phyloP scores from a whole-genome alignment of 495 filamentous ascomycete species.

The Hypoxylon perforatum region DNA sequence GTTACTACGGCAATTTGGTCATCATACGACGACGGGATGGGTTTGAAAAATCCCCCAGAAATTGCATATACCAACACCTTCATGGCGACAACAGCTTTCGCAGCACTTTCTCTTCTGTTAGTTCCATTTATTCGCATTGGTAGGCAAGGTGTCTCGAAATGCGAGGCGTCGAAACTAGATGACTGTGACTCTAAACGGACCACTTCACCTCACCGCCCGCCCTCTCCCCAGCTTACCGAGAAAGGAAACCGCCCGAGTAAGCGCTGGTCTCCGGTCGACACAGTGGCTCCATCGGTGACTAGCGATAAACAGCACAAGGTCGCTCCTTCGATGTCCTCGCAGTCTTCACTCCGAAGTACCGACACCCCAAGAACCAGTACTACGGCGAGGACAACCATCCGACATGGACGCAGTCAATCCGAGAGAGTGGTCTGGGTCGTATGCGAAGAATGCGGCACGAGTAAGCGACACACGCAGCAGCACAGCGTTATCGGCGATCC shows the following conservation, averaged over 20 bases:
- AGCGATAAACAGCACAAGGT: conserved; percentile 32
- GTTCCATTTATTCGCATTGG: conserved; percentile 51
- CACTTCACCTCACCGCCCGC: conserved; percentile 10
- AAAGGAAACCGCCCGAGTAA: conserved; percentile 41
- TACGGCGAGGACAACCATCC: conserved; percentile 38
- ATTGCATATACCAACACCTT: conserved; percentile 50
- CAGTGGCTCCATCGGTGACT: conserved; percentile 33
- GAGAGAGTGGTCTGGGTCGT: conserved; percentile 47
- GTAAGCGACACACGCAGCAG: conserved; percentile 43
- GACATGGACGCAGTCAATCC: conserved; percentile 40
- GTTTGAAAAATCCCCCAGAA: conserved; percentile 30
- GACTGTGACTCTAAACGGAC: background rate
- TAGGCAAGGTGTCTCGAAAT: conserved; percentile 36
- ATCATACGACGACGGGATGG: conserved; percentile 37
- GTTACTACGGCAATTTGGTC: conserved; percentile 51
- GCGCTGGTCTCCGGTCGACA: conserved; percentile 46
- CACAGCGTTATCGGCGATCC: conserved; percentile 40
- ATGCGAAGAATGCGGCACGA: conserved; percentile 47
- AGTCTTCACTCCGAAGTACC: conserved; percentile 37
- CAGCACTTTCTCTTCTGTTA: conserved; percentile 42
- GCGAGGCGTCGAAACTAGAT: background rate
- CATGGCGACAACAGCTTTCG: conserved; percentile 47
- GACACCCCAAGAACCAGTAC: conserved; percentile 38
- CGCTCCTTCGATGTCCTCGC: conserved; percentile 44
- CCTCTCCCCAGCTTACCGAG: conserved; percentile 20